Percentiles rank a stretch among this genome's conserved stretches.
phyloP scores from a whole-genome alignment of 208 protist species.

The Trypanosoma platydactyli region DNA sequence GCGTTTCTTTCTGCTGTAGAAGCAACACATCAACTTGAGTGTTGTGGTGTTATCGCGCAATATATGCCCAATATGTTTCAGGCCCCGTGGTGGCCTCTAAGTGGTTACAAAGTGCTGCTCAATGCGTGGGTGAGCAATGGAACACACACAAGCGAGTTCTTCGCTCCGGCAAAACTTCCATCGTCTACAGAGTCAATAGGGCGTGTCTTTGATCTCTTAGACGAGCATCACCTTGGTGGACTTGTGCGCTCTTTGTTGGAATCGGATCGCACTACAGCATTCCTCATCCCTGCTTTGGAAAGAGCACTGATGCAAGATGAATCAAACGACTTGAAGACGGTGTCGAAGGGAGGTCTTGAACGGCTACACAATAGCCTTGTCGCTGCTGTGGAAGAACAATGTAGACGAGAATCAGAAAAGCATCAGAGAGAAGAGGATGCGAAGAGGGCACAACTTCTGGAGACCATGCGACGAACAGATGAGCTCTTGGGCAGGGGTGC shows the following conservation, averaged over 20 bases:
- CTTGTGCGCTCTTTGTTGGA: conserved; percentile 10
- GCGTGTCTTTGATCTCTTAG: conserved; percentile 8
- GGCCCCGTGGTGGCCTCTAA: background rate
- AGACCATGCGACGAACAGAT: conserved; percentile 14
- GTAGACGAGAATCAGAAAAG: conserved; percentile 5
- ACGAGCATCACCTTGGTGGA: conserved; percentile 4
- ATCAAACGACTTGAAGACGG: conserved; percentile 3
- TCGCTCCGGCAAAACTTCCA: background rate
- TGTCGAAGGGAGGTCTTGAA: conserved; percentile 5
- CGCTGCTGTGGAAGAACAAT: background rate
- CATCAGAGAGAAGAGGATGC: conserved; percentile 14
- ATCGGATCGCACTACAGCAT: background rate
- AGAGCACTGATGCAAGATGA: background rate
- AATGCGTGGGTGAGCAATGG: conserved; percentile 12
- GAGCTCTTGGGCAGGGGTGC: background rate
- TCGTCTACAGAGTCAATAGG: conserved; percentile 22
- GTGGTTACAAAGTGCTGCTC: conserved; percentile 13
- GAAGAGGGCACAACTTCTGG: conserved; percentile 25
- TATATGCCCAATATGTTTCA: conserved; percentile 12
- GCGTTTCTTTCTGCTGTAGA: conserved; percentile 17
- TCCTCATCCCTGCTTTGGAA: conserved; percentile 12
- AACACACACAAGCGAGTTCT: conserved; percentile 8
- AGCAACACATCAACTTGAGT: conserved; percentile 20
- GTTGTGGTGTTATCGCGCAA: conserved; percentile 14
- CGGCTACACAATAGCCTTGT: conserved; percentile 7